Evolutionary conservation across 306 rosid genomes (phyloP), one percentile per base, ranked within the genome.

Genomic region (Fragaria ananassa): DNA sequence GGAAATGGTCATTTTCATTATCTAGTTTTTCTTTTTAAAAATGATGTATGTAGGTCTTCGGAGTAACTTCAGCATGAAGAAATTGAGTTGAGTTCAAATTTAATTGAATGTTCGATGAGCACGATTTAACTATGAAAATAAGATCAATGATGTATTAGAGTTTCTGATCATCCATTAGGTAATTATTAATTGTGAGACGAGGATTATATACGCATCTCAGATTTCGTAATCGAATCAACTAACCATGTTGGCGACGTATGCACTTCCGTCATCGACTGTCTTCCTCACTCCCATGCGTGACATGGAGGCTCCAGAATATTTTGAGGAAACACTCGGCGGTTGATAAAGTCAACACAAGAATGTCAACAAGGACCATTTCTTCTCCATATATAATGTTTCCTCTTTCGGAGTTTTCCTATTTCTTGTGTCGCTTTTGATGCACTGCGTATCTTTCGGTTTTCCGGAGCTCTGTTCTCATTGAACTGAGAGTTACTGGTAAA

Each of bases 181-280:
- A 39, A 44, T 44, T 44, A 44, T 10, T 10, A 44, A 44, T 10
- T 1, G 47, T 39, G 44, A 41, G 56, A 50, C n/a, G 17, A 4
- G 35, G 1, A 10, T 25, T 58, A 25, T 10, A 58, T 25, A 58
- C 5, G 15, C 31, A 58, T 58, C 7, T 0, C 19, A 60, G 19
- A 4, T 61, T 13, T 8, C 66, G 14, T 27, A 61, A 61, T 29
- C n/a, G n/a, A 29, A 13, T 14, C 8, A 63, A 68, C 47, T 2
- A 50, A 18, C 37, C 12, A 1, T 13, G 12, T 71, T 8, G 84
- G 29, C 72, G 73, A 60, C 23, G 74, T 68, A 77, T 25, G 82
- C 72, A 51, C 85, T 82, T 82, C 68, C 76, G 81, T 82, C 79
- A 82, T 25, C 31, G 15, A 1, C 37, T 2, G 54, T 44, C 47